A percentile compares a stretch with the other conserved stretches of the same genome.
Evolutionary conservation across 148 eudicot species (phyloP).

Genomic region (Nyssa sinensis): DNA sequence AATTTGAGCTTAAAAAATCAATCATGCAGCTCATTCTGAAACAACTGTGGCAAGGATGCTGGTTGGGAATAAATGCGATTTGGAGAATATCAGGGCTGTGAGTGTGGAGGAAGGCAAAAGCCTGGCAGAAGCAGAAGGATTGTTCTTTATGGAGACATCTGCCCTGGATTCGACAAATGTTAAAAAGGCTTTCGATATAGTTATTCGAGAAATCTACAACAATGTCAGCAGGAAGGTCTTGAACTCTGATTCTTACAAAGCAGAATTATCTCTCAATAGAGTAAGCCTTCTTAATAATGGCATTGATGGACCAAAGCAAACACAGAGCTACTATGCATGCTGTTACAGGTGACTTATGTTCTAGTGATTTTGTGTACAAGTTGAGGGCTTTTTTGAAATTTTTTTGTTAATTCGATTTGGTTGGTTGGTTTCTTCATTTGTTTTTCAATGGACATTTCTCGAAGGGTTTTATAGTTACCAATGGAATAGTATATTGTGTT

Average conservation of each 20-base stretch:
- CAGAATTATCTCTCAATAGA: slow-evolving; percentile 44
- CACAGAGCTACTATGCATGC: slow-evolving; percentile 26
- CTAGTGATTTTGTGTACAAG: slow-evolving; percentile 5
- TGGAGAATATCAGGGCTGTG: slow-evolving; percentile 43
- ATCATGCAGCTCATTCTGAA: slow-evolving; percentile 43
- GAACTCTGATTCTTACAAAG: slow-evolving; percentile 52
- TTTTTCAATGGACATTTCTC: background rate
- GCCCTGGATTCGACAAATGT: slow-evolving; percentile 48
- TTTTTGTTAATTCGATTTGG: slow-evolving; percentile 1
- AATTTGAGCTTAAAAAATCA: background rate
- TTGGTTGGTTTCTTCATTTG: background rate
- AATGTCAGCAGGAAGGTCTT: slow-evolving; percentile 52
- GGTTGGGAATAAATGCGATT: slow-evolving; percentile 45
- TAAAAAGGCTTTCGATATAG: slow-evolving; percentile 38
- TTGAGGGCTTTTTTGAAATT: background rate
- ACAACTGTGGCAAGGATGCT: slow-evolving; percentile 49
- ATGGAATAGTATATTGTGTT: background rate
- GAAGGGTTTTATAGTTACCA: background rate
- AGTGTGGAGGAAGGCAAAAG: slow-evolving; percentile 45
- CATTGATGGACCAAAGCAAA: slow-evolving; percentile 27
- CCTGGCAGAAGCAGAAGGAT: slow-evolving; percentile 43
- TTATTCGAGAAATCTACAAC: slow-evolving; percentile 48
- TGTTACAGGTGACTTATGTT: slow-evolving; percentile 32
- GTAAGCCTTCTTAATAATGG: slow-evolving; percentile 40
- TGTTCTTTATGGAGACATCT: slow-evolving; percentile 52